Evolutionary conservation across 495 filamentous ascomycete species (phyloP), one percentile per base, ranked within the genome.

Genomic region (Xylaria sp.): DNA sequence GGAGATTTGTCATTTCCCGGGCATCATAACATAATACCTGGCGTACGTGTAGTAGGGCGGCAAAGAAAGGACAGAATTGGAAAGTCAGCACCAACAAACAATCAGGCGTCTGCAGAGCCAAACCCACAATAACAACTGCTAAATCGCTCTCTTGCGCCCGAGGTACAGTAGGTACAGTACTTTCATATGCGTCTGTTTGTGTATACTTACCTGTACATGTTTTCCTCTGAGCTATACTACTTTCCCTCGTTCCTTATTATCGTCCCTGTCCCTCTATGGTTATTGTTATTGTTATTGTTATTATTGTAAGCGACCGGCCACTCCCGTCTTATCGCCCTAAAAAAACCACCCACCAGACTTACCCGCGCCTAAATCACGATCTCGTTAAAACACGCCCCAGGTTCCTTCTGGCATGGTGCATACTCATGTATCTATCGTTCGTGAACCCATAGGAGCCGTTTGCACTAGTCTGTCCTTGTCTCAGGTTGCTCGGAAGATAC

Each of bases 1-100:
- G 52, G 61, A 71, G 61, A 71, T 71, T 71, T 71, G 69, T 71
- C 69, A 71, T 71, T 71, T 71, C 61, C 69, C 44, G n/a, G 17
- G 52, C 46, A 52, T 71, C 69, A 71, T 71, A 71, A 71, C 69
- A 63, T 52, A 61, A 61, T 61, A 61, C 44, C 64, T 53, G 55
- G 44, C 21, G 59, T 26, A 62, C 59, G 48, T 11, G 64, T 40
- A 67, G 31, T 61, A 46, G 66, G 33, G 41, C 52, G n/a, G 66
- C 53, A 40, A 61, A 61, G 40, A 41, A 67, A 53, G 52, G 26
- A 21, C 61, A n/a, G 46, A 50, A 64, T 44, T 58, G 35, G 59
- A 53, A 52, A 71, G 61, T 71, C 69, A 65, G 61, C 61, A 46
- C 57, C 58, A 62, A 41, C 61, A 65, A 11, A 31, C 57, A 46